Evolutionary conservation across 1,284 basidiomycete species (phyloP), one percentile per base, ranked within the genome.

Genomic region (Ceratobasidium sp.): DNA sequence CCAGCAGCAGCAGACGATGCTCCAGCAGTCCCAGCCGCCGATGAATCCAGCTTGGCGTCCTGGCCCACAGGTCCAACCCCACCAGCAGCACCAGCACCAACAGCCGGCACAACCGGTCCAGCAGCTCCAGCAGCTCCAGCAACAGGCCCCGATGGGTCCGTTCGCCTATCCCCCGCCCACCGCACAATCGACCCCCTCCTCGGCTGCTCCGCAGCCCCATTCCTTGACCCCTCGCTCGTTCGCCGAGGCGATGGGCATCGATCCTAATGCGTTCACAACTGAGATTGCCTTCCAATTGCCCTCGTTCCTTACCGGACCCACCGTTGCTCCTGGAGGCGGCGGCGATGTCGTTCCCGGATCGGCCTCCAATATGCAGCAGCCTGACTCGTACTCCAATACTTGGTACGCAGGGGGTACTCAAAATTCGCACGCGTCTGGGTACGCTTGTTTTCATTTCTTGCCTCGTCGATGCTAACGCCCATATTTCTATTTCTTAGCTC

Each of bases 321-420:
- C 86, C 8, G 84, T 92, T 31, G 88, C 88, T 1, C 87, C 85
- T 4, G 90, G 89, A n/a, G 90, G 90, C 43, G 90, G 91, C 58
- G 90, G 88, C 13, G 91, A 92, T 80, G 87, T 90, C 11, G 79
- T 91, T 19, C 86, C 88, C 0, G 82, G 74, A 37, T 73, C 85
- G 48, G 81, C 87, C 71, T 80, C 86, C 49, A 81, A 80, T 49
- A 79, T 79, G 76, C 66, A 53, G 31, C 51, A 81, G 74, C 77
- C 80, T 75, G 78, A 81, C 14, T 58, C 76, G 81, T 53, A 79
- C 80, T 58, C 69, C 69, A 84, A 84, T n/a, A 78, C 83, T 11
- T 89, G 88, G 88, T 83, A 87, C 62, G 75, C 82, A 43, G 34
- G 37, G 37, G 41, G 59, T 6, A 27, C 39, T 3, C 39, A 41